Base-by-base conservation (phyloP, 371 early-diverging fungal species). In the Astathelohania contejeani region DNA sequence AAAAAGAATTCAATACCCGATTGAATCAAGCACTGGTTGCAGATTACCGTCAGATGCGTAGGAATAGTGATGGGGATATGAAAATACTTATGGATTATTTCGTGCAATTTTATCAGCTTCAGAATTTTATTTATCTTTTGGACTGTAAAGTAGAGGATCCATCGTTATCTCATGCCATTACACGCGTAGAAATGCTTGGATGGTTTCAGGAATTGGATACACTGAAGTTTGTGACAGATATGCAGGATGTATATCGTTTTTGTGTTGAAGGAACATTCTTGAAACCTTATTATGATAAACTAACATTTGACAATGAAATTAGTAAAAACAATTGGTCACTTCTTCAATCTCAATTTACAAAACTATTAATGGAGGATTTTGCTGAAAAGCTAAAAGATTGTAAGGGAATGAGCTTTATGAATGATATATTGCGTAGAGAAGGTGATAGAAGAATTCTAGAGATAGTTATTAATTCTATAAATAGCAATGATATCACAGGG, bases 371-470 rank as follows among this genome's bases (percentile, higher is more conserved):
- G 27, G 62, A 70, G 24, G 57, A 58, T 25, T 29, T 65, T 26
- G 55, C 59, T 37, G 44, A 39, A 10, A 53, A 51, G 16, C 9
- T 46, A 24, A 24, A 3, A 10, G 4, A 46, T 46, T 3, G 6
- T 23, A 10, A 4, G n/a, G 19, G 20, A n/a, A 26, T 51, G 27
- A n/a, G 28, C 18, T 60, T 44, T 50, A 57, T 73, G 18, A 35
- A 28, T 29, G 65, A 64, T 28, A 56, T 69, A 10, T 37, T 73
- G 6, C 32, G 56, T 32, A 51, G 48, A 9, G 73, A 73, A 55
- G 66, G 71, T 9, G 65, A 67, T 50, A 58, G 65, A 45, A 37
- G 52, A 18, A 67, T 70, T 16, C 47, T 70, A 35, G 73, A 73
- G 53, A 57, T 73, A 7, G 55, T 58, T 19, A 45, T 70, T 12